Base-by-base conservation (phyloP, 352 stramenopile genomes). In the Phytophthora brassicae region DNA sequence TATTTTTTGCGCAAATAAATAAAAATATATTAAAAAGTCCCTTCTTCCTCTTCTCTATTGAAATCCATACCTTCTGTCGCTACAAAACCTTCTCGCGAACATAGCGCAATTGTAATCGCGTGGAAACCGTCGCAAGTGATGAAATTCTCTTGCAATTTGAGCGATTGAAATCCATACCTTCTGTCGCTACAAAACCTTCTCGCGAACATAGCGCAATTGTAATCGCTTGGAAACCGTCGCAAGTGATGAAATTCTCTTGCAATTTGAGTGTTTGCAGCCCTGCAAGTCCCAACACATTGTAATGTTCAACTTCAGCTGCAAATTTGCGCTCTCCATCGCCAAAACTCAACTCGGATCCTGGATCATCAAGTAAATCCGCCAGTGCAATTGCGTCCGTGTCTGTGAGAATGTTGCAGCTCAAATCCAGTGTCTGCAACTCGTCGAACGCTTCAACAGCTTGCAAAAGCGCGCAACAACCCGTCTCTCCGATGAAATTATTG, bases 401-500 rank as follows among this genome's bases (percentile, higher is more conserved):
- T 0, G 77, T 88, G 19, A 91, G 31, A 47, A 91, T 89, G 48
- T 91, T 89, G 22, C 66, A 59, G 8, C 69, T 70, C 16, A 91
- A 31, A 12, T 79, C 72, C 4, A 91, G 54, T 7, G 43, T 55
- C 22, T 69, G 49, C 3, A 89, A 72, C 12, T 58, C 46, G 0
- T 28, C 60, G 39, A 89, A 71, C 4, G 31, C 26, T 33, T 64
- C 46, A 13, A 74, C 56, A 5, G 49, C 49, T 24, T 69, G 43
- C 6, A 79, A 60, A 16, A 91, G 58, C 7, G 64, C 58, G 0
- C 68, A 50, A 19, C 68, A 72, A 6, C 79, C 78, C 3, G 69
- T 70, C 55, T 88, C 77, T 6, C 81, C 81, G n/a, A 86, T 67
- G 52, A 88, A 91, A 46, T 91, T 91, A 39, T 83, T 82, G 29